phyloP scores from a whole-genome alignment of 768 basidiomycete genomes.

The Lentinus tigrinus region DNA sequence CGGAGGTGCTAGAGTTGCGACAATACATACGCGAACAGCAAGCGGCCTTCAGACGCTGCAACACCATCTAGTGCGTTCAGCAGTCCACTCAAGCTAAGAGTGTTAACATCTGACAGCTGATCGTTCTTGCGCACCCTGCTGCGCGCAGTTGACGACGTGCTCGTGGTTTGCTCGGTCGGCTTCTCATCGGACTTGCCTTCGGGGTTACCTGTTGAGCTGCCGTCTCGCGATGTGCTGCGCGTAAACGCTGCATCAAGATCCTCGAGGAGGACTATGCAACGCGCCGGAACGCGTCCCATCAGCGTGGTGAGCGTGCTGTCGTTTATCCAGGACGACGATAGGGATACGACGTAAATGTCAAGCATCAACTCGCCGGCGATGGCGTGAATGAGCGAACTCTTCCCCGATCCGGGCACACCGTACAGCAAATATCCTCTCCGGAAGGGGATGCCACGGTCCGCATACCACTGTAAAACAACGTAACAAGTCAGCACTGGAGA shows the following conservation, averaged over 20 bases:
- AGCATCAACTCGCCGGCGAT: slow-evolving; percentile 87
- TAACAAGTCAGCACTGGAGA: slow-evolving; percentile 10
- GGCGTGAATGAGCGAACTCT: slow-evolving; percentile 83
- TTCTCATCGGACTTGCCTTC: slow-evolving; percentile 38
- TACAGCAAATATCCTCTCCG: slow-evolving; percentile 84
- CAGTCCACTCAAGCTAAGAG: slow-evolving; percentile 76
- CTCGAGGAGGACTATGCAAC: slow-evolving; percentile 85
- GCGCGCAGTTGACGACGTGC: slow-evolving; percentile 35
- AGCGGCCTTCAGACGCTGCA: slow-evolving; percentile 81
- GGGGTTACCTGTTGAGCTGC: slow-evolving; percentile 46
- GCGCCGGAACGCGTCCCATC: slow-evolving; percentile 84
- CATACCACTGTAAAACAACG: slow-evolving; percentile 65
- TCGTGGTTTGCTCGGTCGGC: slow-evolving; percentile 33
- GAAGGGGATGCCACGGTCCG: slow-evolving; percentile 91
- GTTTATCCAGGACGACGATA: slow-evolving; percentile 84
- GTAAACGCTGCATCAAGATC: slow-evolving; percentile 91
- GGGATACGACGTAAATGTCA: slow-evolving; percentile 88
- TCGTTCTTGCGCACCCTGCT: slow-evolving; percentile 44
- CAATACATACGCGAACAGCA: slow-evolving; percentile 79
- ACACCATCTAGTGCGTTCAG: slow-evolving; percentile 87
- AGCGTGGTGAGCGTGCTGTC: slow-evolving; percentile 83
- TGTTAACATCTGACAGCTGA: slow-evolving; percentile 74
- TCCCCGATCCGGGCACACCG: slow-evolving; percentile 84
- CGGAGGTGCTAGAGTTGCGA: not conserved
- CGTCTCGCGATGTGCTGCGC: slow-evolving; percentile 67